phyloP scores from a whole-genome alignment of 805 yeast genomes.

The Metschnikowia lunata region DNA sequence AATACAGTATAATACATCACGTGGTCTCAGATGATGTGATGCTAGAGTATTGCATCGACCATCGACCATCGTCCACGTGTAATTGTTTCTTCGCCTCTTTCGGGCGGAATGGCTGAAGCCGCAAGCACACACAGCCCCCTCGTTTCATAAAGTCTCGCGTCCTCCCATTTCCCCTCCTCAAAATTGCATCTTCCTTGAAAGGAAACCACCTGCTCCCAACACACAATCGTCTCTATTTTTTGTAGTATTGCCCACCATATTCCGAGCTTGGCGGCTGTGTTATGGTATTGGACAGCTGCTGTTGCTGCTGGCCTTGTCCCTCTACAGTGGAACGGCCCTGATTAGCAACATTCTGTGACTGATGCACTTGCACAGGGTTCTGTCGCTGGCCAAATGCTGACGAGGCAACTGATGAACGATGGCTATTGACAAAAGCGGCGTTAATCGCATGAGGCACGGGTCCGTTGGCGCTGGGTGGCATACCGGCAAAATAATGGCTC shows the following conservation, averaged over 20 bases:
- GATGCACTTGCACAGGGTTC: conserved; percentile 3
- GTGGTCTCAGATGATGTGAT: no score
- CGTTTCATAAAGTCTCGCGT: no score
- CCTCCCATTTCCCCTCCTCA: no score
- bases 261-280: conserved; percentile 6
- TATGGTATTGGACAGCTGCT: conserved; percentile 1
- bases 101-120: no score
- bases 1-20: no score
- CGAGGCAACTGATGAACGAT: conserved; percentile 1
- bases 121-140: no score
- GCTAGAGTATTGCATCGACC: no score
- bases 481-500: conserved; percentile 36
- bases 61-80: no score
- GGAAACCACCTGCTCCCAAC: no score
- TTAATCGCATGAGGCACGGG: conserved; percentile 17
- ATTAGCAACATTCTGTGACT: conserved; percentile 5
- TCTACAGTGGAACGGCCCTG: background rate
- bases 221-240: background rate
- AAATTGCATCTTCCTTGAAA: no score
- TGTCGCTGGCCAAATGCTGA: conserved; percentile 11
- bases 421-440: conserved; percentile 6
- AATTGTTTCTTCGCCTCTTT: no score
- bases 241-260: conserved; percentile 4
- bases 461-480: conserved; percentile 25
- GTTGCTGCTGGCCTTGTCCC: background rate